phyloP scores from a whole-genome alignment of 1,139 yeast species.

The Geotrichum aggregatum region DNA sequence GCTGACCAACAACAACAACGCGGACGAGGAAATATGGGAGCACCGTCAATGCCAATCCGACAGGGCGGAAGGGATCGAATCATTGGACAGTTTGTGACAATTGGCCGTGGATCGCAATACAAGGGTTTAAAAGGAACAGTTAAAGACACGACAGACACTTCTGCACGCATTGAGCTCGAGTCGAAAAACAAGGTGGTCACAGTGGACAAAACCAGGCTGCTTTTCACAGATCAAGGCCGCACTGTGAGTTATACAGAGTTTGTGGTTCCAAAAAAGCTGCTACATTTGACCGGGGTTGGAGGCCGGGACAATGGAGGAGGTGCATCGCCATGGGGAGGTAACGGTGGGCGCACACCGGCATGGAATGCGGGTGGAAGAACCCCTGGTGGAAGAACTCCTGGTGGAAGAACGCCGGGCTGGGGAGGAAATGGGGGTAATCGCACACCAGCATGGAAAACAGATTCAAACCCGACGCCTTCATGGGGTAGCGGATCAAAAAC shows the following conservation, averaged over 20 bases:
- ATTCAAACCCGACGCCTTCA: conserved; percentile 40
- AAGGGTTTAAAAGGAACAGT: conserved; percentile 94
- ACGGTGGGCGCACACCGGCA: conserved; percentile 34
- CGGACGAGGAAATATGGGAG: conserved; percentile 41
- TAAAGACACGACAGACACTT: conserved; percentile 85
- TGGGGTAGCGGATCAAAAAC: conserved; percentile 43
- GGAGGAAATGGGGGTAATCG: conserved; percentile 43
- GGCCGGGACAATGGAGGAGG: conserved; percentile 26
- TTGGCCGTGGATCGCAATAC: conserved; percentile 80
- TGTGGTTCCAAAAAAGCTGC: conserved; percentile 48
- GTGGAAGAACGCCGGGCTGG: conserved; percentile 51
- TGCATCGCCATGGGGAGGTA: conserved; percentile 31
- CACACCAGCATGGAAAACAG: conserved; percentile 44
- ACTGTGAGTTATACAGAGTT: conserved; percentile 76
- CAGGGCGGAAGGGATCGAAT: conserved; percentile 76
- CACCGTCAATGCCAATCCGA: conserved; percentile 48
- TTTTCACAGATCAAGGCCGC: conserved; percentile 63
- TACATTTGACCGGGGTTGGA: conserved; percentile 25
- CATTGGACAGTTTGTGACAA: conserved; percentile 76
- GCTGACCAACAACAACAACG: conserved; percentile 40
- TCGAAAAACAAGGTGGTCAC: conserved; percentile 86
- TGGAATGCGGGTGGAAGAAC: conserved; percentile 33
- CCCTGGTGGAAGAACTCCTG: conserved; percentile 35
- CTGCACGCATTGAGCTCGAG: conserved; percentile 89
- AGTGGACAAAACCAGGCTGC: conserved; percentile 71